Conservation (phyloP, 257 asterid genomes). For the Henckelia pumila region DNA sequence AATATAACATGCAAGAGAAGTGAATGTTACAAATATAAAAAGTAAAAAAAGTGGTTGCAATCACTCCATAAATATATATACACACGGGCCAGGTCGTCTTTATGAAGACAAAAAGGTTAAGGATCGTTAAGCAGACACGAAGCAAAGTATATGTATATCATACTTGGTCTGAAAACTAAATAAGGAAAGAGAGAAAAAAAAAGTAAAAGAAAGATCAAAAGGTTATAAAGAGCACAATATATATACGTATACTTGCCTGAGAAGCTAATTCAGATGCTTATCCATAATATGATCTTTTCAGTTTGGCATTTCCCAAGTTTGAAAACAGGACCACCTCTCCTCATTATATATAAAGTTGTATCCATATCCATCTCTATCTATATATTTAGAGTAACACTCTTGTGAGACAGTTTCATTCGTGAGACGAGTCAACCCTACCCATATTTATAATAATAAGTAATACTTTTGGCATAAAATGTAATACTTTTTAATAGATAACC, state of each 20-base stretch:
- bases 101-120: not conserved
- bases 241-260: conserved; percentile 40
- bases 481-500: no score
- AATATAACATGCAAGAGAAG: no score
- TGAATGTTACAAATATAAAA: no score
- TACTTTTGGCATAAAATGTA: no score
- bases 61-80: no score
- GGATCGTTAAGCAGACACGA: not conserved
- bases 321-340: conserved; percentile 24
- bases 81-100: no score
- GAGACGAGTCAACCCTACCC: no score
- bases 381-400: no score
- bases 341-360: conserved; percentile 19
- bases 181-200: not conserved
- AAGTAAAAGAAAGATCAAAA: conserved; percentile 1
- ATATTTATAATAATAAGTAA: no score
- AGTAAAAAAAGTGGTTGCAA: no score
- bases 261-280: conserved; percentile 34
- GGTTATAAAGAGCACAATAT: not conserved
- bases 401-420: no score
- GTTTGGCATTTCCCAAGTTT: conserved; percentile 49
- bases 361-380: no score
- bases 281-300: not conserved
- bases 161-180: not conserved
- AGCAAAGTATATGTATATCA: not conserved